Conservation (phyloP, 1,284 basidiomycete species). For the Leccinum subrobustum region DNA sequence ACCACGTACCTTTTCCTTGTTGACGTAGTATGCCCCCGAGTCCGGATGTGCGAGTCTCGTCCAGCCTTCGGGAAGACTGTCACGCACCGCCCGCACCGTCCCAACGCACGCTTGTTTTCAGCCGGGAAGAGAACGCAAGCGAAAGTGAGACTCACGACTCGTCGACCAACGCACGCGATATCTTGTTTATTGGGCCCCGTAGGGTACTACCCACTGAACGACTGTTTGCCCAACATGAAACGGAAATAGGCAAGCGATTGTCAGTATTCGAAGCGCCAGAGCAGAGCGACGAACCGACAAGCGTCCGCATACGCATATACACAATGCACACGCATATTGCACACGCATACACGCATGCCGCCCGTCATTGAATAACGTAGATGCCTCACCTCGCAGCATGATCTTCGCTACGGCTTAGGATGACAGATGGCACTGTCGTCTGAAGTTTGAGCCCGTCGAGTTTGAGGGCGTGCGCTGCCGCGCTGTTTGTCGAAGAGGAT, state of each 20-base stretch:
- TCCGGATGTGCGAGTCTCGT: constrained; percentile 30
- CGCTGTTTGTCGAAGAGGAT: neutral
- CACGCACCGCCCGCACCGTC: neutral
- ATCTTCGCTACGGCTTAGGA: neutral
- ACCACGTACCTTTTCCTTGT: constrained; percentile 23
- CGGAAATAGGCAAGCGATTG: neutral
- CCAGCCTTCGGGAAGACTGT: constrained; percentile 25
- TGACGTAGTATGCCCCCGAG: constrained; percentile 27
- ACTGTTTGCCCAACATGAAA: constrained; percentile 1
- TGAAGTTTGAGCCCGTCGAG: neutral
- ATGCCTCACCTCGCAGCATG: neutral
- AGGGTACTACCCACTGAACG: constrained; percentile 18
- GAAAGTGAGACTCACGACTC: constrained; percentile 10
- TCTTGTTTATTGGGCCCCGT: constrained; percentile 13
- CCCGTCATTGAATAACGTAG: neutral
- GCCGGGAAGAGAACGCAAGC: neutral
- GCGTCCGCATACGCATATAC: neutral
- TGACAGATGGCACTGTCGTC: neutral
- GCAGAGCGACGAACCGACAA: neutral
- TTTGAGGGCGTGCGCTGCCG: neutral
- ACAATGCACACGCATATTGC: neutral
- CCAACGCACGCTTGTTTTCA: neutral
- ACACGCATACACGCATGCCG: neutral
- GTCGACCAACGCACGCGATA: neutral
- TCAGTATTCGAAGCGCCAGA: neutral